Evolutionary conservation across 129 eudicot genomes (phyloP), one percentile per base, ranked within the genome.

Genomic region (Sambucus nigra): DNA sequence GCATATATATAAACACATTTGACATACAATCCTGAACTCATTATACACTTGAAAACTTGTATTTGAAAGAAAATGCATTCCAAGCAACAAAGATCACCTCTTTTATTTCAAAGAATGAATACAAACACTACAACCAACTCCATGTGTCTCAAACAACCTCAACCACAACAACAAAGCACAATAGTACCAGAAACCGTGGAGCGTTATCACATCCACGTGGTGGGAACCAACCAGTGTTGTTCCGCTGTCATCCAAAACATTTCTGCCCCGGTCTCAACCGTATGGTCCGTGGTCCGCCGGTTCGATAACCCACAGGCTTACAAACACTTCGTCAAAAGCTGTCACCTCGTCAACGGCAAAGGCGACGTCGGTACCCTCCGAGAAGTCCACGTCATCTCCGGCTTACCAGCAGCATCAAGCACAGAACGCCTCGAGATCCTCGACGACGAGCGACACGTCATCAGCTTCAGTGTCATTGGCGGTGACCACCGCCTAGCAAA

Each of bases 261-360:
- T 46, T 29, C 41, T 14, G 66, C 73, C 0, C 73, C 73, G 2
- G 54, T 68, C 54, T 20, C 60, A 55, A 38, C 73, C 60, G 73
- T 68, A 4, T 68, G 73, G 73, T 27, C 73, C 25, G 60, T 68
- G 11, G 60, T 68, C 25, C 73, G 73, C 3, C 73, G 73, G n/a
- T 68, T 68, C 59, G 73, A 68, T 35, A 60, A 51, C 25, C 73
- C 73, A 1, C 73, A 68, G 42, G 66, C 64, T 2, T 68, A 68
- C 73, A 68, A 68, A 31, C 67, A 59, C 47, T 68, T 68, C 48
- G 66, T 68, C 53, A 54, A 54, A 8, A 59, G 67, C 61, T 68
- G 73, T 41, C 60, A 68, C 61, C 54, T 68, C 61, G 25, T 59
- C 33, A 26, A 33, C 60, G 66, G 66, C 54, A 61, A 68, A 51